phyloP scores from a whole-genome alignment of 169 alveolate genomes.

The Miamiensis avidus region DNA sequence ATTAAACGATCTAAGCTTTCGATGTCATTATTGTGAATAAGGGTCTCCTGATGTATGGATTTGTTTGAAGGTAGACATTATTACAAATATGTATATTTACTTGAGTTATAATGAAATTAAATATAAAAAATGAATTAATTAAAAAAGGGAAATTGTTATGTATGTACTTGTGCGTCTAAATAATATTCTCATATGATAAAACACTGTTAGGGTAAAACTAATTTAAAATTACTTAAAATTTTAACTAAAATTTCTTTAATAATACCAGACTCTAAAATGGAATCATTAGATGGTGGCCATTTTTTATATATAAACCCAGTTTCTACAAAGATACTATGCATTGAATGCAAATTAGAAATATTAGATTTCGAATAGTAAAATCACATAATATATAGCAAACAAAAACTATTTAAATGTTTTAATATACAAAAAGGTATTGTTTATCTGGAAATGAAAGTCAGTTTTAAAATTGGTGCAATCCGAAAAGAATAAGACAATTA shows the following conservation, averaged over 20 bases:
- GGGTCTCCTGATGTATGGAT: slow-evolving; percentile 12
- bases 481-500: slow-evolving; percentile 20
- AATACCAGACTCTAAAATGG: background rate
- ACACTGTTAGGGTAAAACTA: background rate
- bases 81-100: background rate
- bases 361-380: slow-evolving; percentile 19
- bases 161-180: background rate
- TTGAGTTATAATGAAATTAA: background rate
- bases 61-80: slow-evolving; percentile 1
- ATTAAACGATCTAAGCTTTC: background rate
- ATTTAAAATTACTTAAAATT: background rate
- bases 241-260: background rate
- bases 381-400: background rate
- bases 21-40: background rate
- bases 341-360: slow-evolving; percentile 12
- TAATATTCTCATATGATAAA: background rate
- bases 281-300: slow-evolving; percentile 3
- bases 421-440: slow-evolving; percentile 4
- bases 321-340: background rate
- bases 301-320: slow-evolving; percentile 8
- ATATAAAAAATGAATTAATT: background rate
- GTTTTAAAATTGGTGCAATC: slow-evolving; percentile 13
- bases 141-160: background rate
- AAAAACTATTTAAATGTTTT: background rate
- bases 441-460: background rate